phyloP scores from a whole-genome alignment of 768 basidiomycete species.

The Zangia roseola region DNA sequence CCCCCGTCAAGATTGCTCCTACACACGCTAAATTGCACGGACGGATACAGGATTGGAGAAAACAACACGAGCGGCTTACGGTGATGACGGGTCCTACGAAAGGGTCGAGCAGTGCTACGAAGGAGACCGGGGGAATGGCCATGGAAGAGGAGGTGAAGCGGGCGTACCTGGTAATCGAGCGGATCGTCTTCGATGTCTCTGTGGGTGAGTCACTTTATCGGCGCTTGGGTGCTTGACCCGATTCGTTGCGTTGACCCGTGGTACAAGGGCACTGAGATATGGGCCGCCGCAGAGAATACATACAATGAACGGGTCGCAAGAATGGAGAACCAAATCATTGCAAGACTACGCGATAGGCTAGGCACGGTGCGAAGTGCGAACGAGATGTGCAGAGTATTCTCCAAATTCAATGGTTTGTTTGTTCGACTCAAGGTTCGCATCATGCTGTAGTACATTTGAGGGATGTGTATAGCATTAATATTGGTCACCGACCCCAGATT shows the following conservation, averaged over 20 bases:
- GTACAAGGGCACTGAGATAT: conserved; percentile 90
- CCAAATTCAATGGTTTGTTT: conserved; percentile 96
- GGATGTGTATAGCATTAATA: neutral
- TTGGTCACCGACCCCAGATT: conserved; percentile 49
- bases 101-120: conserved; percentile 69
- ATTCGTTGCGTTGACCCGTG: conserved; percentile 1
- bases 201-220: conserved; percentile 67
- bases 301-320: conserved; percentile 97
- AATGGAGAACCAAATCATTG: conserved; percentile 98
- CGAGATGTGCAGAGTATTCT: conserved; percentile 99
- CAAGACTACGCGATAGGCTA: conserved; percentile 83
- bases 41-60: conserved; percentile 84
- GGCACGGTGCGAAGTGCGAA: conserved; percentile 97
- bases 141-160: conserved; percentile 98
- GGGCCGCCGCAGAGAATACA: conserved; percentile 95
- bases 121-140: conserved; percentile 86
- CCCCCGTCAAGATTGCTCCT: conserved; percentile 91
- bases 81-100: conserved; percentile 97
- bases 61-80: conserved; percentile 95
- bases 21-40: conserved; percentile 93
- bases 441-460: neutral
- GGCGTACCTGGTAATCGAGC: conserved; percentile 95
- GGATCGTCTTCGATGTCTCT: conserved; percentile 93
- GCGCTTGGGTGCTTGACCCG: neutral
- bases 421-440: conserved; percentile 91